These are phyloP conservation scores for Fusarium marasasianum DNA, from an alignment of 2,329 filamentous ascomycete species.

Conservation along the genomic window DNA sequence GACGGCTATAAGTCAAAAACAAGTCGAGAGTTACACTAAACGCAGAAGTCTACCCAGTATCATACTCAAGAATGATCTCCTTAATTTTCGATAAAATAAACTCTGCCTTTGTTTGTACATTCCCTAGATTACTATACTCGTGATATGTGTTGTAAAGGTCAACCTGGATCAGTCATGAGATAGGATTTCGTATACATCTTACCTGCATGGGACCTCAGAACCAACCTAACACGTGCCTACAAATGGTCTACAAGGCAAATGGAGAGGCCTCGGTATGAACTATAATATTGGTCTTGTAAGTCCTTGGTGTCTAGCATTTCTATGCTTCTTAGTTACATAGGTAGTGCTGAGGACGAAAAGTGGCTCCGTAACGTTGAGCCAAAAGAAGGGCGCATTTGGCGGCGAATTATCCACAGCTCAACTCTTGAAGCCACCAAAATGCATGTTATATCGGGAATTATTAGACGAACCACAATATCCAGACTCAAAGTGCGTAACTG, in stretches of 20 bases:
- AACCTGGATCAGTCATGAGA: not conserved
- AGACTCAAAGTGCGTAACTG: too few relatives aligned
- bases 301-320: not conserved
- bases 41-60: not conserved
- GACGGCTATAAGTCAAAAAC: too few relatives aligned
- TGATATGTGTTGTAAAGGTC: too few relatives aligned
- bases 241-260: not conserved
- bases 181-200: too few relatives aligned
- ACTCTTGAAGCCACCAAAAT: not conserved
- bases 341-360: accelerated
- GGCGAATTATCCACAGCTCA: not conserved
- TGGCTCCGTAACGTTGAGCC: too few relatives aligned
- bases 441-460: accelerated
- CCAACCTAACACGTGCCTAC: not conserved
- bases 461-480: accelerated
- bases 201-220: not conserved
- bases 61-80: not conserved
- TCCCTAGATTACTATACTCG: not conserved
- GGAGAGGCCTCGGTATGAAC: accelerated
- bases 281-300: accelerated
- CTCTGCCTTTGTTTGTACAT: accelerated
- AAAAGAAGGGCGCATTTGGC: not conserved
- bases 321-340: accelerated
- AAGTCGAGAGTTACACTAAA: not conserved
- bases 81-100: accelerated